Conservation (phyloP, 2,329 filamentous ascomycete species). For the Ceratocystis ficicola region DNA sequence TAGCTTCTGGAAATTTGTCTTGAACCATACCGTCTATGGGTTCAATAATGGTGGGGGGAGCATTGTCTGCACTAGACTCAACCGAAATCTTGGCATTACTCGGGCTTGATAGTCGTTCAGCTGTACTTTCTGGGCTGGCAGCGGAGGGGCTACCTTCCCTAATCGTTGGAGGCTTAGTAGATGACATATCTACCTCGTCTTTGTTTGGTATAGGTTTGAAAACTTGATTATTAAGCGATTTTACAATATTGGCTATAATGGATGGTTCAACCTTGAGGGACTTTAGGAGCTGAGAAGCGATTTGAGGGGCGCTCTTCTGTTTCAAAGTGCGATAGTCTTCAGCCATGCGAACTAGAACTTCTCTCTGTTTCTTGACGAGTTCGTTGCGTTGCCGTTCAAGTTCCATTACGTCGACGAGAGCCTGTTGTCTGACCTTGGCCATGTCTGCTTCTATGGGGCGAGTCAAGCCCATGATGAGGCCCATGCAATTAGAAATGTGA, state of each 20-base stretch:
- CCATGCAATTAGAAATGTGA: background rate
- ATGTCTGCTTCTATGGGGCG: background rate
- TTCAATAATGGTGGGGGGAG: background rate
- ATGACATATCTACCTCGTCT: background rate
- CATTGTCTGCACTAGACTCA: background rate
- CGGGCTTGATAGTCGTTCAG: no score
- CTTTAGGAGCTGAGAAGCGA: background rate
- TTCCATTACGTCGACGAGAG: slow-evolving; percentile 1
- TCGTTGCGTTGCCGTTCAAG: slow-evolving; percentile 13
- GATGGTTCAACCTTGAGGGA: background rate
- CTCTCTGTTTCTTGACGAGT: slow-evolving; percentile 11
- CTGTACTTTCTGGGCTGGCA: background rate
- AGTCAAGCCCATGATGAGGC: background rate
- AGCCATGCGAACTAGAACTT: slow-evolving; percentile 8
- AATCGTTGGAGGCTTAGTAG: background rate
- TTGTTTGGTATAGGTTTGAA: background rate
- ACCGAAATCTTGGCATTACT: no score
- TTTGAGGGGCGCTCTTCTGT: background rate
- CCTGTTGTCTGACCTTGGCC: slow-evolving; percentile 5
- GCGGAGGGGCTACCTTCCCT: background rate
- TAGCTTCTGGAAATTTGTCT: background rate
- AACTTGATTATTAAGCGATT: background rate
- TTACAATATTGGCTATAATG: background rate
- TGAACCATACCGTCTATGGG: background rate
- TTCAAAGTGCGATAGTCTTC: background rate